A percentile compares a stretch with the other conserved stretches of the same genome.
Conservation (phyloP, 31 red algal genomes). For the Asparagopsis taxiformis region DNA sequence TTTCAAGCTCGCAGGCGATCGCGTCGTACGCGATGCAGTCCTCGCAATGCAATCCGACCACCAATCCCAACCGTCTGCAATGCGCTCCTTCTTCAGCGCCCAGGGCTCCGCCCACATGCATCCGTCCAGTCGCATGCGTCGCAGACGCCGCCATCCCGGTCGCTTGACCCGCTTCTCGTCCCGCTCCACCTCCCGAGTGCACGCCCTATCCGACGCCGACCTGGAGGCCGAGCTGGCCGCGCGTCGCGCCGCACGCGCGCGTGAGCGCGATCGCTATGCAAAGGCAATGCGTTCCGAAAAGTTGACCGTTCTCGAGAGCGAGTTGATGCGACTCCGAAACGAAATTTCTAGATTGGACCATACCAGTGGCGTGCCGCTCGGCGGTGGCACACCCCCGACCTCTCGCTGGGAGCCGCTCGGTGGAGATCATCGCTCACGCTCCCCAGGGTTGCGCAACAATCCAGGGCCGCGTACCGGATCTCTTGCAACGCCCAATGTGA, state of each 20-base stretch:
- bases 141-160: conserved; percentile 22
- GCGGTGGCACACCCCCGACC: conserved; percentile 51
- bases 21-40: conserved; percentile 56
- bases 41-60: conserved; percentile 10
- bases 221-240: conserved; percentile 69
- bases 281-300: conserved; percentile 54
- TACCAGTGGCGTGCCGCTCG: too few species aligned
- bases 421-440: conserved; percentile 20
- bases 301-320: conserved; percentile 47
- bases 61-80: not conserved
- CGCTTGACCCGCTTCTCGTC: conserved; percentile 20
- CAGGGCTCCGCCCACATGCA: conserved; percentile 5
- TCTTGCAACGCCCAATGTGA: too few species aligned
- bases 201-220: conserved; percentile 55
- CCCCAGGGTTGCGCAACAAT: conserved; percentile 12
- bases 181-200: conserved; percentile 38
- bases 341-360: conserved; percentile 61
- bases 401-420: conserved; percentile 44
- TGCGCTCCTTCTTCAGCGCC: conserved; percentile 2
- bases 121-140: conserved; percentile 15
- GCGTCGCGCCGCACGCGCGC: conserved; percentile 40
- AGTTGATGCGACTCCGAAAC: conserved; percentile 44
- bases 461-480: too few species aligned
- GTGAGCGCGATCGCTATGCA: conserved; percentile 61
- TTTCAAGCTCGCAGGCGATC: conserved; percentile 72